Conservation (phyloP, 345 rosid genomes). For the Salix purpurea region DNA sequence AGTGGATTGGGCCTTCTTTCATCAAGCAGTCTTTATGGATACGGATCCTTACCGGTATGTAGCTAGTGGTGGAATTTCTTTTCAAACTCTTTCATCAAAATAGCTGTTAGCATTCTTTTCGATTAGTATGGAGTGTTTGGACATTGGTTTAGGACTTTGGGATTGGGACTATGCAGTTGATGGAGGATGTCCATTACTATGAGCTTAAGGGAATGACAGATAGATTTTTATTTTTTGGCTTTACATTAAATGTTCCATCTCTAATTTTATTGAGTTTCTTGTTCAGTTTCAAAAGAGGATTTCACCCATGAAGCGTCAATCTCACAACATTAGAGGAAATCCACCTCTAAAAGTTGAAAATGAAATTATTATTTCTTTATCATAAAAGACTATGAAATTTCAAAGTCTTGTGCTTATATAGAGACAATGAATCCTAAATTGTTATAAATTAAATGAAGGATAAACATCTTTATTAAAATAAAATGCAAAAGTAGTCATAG, state of each 20-base stretch:
- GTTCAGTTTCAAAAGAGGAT: not conserved
- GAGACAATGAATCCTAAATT: not conserved
- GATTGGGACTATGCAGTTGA: not conserved
- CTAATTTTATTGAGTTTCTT: not conserved
- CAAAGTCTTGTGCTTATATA: not conserved
- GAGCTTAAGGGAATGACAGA: not conserved
- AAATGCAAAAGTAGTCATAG: not conserved
- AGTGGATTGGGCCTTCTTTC: conserved; percentile 61
- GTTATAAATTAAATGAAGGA: not conserved
- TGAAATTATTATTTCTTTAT: not conserved
- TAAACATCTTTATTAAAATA: not conserved
- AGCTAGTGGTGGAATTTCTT: not conserved
- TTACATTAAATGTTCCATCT: not conserved
- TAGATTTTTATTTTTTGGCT: not conserved
- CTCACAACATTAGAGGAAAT: not conserved
- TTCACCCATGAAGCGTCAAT: too few relatives aligned
- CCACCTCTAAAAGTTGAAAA: not conserved
- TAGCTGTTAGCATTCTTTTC: not conserved
- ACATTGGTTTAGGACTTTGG: not conserved
- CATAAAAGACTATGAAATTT: not conserved
- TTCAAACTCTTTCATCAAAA: not conserved
- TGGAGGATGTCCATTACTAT: not conserved
- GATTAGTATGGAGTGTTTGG: not conserved
- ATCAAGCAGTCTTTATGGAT: conserved; percentile 66
- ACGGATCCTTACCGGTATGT: conserved; percentile 73